phyloP scores from a whole-genome alignment of 2,329 filamentous ascomycete species.

The Pseudocercospora vitis region DNA sequence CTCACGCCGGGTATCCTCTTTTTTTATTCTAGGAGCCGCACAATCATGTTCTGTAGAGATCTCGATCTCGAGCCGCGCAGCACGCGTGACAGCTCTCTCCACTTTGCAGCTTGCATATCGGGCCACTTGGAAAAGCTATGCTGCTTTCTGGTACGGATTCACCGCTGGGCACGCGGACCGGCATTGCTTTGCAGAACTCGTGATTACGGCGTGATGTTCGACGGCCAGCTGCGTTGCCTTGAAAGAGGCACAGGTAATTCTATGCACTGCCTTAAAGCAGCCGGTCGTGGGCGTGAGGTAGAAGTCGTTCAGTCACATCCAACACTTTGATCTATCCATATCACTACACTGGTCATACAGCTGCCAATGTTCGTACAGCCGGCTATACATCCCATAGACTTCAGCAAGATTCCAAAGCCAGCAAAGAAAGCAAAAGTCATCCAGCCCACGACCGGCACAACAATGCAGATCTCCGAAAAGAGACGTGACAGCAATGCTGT shows the following conservation, averaged over 20 bases:
- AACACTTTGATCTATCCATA: no score
- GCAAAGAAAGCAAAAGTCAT: conserved; percentile 10
- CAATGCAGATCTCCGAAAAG: conserved; percentile 6
- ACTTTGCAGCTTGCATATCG: conserved; percentile 11
- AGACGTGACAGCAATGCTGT: conserved; percentile 2
- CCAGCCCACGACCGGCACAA: neutral
- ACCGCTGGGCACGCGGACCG: neutral
- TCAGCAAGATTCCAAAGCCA: conserved; percentile 6
- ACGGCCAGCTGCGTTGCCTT: conserved; percentile 4
- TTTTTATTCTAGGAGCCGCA: neutral
- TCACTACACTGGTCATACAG: no score
- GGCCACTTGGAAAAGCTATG: conserved; percentile 2
- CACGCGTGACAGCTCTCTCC: conserved; percentile 12
- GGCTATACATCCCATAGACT: conserved; percentile 3
- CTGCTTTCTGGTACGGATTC: neutral
- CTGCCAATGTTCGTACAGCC: conserved; percentile 7
- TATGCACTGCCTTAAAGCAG: neutral
- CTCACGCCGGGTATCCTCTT: neutral
- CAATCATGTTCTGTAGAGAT: neutral
- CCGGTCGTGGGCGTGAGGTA: neutral
- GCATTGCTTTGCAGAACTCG: conserved; percentile 3
- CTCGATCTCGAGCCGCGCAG: conserved; percentile 11
- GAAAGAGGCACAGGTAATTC: neutral
- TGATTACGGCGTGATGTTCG: conserved; percentile 10
- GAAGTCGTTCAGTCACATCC: no score